These are phyloP conservation scores for Pseudopyrenochaeta lycopersici DNA, from an alignment of 2,329 filamentous ascomycete species.

Conservation along the genomic window DNA sequence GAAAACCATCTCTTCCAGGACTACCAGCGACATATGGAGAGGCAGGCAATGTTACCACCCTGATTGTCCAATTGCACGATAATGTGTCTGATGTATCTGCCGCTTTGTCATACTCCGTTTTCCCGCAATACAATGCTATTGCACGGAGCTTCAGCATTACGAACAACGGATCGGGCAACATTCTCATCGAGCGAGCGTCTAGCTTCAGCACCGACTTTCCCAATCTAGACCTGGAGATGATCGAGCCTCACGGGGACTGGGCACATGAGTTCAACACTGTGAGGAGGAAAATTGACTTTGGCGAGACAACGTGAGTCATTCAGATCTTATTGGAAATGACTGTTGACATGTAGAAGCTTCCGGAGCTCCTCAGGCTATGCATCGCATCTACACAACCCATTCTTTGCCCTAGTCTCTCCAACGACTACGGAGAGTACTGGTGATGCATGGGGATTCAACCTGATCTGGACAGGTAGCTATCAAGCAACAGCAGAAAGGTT, in stretches of 20 bases:
- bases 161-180: constrained; percentile 64
- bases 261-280: constrained; percentile 65
- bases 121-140: constrained; percentile 68
- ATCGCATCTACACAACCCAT: constrained; percentile 71
- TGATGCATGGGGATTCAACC: constrained; percentile 71
- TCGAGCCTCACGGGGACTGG: constrained; percentile 71
- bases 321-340: background rate
- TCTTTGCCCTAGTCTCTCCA: constrained; percentile 66
- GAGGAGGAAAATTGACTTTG: constrained; percentile 65
- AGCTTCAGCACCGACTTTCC: constrained; percentile 71
- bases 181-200: constrained; percentile 65
- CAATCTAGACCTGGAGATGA: constrained; percentile 68
- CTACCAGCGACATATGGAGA: constrained; percentile 68
- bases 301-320: constrained; percentile 47
- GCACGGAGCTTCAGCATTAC: constrained; percentile 69
- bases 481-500: constrained; percentile 68
- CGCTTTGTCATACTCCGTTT: constrained; percentile 70
- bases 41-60: constrained; percentile 65
- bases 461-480: constrained; percentile 72
- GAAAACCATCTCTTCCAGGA: constrained; percentile 66
- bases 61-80: constrained; percentile 67
- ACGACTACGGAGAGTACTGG: constrained; percentile 68
- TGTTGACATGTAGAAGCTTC: constrained; percentile 57
- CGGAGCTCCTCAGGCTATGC: constrained; percentile 69
- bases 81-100: constrained; percentile 66